Evolutionary conservation across 768 basidiomycete genomes (phyloP).

Genomic region (Pleurotus giganteus): DNA sequence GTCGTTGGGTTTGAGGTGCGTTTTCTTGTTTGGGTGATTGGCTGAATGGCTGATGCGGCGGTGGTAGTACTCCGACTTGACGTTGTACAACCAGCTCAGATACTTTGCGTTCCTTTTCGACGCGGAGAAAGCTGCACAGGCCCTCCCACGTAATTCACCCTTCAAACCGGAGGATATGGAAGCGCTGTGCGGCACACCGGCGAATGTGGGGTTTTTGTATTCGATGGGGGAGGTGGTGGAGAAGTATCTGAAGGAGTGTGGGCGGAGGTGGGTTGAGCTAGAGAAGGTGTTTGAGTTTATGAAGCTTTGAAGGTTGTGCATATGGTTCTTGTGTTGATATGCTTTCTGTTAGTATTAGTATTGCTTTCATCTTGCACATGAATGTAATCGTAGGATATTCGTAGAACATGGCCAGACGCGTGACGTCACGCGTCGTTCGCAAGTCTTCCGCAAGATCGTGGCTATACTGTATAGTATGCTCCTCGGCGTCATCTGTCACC

Average conservation of each 20-base stretch:
- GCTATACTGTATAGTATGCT: too few species aligned
- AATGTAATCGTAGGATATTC: too few species aligned
- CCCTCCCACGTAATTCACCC: constrained; percentile 24
- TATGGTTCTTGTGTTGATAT: neutral
- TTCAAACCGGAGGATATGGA: constrained; percentile 44
- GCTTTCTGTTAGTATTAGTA: neutral
- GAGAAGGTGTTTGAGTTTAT: constrained; percentile 78
- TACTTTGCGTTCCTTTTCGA: constrained; percentile 84
- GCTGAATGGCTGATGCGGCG: neutral
- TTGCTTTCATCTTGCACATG: too few species aligned
- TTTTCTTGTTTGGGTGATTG: constrained; percentile 5
- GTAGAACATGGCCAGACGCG: too few species aligned
- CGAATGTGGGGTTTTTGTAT: constrained; percentile 53
- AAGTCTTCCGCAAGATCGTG: too few species aligned
- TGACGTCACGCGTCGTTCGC: too few species aligned
- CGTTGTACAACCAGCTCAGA: constrained; percentile 87
- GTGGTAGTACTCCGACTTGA: constrained; percentile 74
- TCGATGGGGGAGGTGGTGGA: constrained; percentile 59
- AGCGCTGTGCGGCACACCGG: constrained; percentile 12
- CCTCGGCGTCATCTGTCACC: too few species aligned
- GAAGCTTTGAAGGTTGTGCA: constrained; percentile 43
- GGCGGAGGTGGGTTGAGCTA: constrained; percentile 88
- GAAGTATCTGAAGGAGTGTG: constrained; percentile 84
- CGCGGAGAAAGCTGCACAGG: constrained; percentile 54
- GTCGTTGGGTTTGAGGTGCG: constrained; percentile 74